Base-by-base conservation (phyloP, 1,284 basidiomycete species). In the Thecaphora frezii region DNA sequence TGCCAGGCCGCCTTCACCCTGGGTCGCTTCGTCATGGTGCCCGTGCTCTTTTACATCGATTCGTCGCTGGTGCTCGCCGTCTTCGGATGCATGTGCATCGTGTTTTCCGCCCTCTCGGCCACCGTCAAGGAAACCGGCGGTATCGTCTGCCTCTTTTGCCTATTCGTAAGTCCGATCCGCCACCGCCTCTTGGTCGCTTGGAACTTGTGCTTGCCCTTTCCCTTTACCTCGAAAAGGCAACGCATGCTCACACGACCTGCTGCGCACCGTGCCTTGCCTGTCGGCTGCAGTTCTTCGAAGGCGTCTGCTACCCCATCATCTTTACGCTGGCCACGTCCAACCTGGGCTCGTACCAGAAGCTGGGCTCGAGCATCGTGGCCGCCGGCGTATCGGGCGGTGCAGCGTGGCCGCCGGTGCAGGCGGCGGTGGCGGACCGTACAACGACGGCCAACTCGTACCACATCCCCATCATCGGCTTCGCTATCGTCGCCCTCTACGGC, bases 331-430 rank as follows among this genome's bases (percentile, higher is more conserved):
- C 84, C 8, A 90, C 88, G 30, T 84, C 85, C 77, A 65, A 65
- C 54, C 50, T 65, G 5, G 66, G 62, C 21, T n/a, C 38, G 5
- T 62, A 65, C 45, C 58, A 60, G 48, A 69, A 69, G 49, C 50
- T 64, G 13, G 66, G 62, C 0, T 50, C 48, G 21, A 48, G 62
- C 1, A 49, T 69, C 18, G 56, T 69, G 10, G 62, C 63, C 42
- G 52, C 49, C 18, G 83, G 87, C 86, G 86, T 89, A 39, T 86
- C 85, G 54, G 88, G 88, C 48, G 88, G 88, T 51, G 88, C 88
- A 21, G 88, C 87, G 83, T 88, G 86, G 79, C 88, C 89, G 1
- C 82, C 86, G 0, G 85, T 87, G 13, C 88, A 89, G 69, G 88
- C 84, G 25, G 83, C 84, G 10, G 81, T 90, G 48, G 87, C 87